These are phyloP conservation scores for Hemerocallis citrina DNA, from an alignment of 106 monocot genomes.

Conservation along the genomic window DNA sequence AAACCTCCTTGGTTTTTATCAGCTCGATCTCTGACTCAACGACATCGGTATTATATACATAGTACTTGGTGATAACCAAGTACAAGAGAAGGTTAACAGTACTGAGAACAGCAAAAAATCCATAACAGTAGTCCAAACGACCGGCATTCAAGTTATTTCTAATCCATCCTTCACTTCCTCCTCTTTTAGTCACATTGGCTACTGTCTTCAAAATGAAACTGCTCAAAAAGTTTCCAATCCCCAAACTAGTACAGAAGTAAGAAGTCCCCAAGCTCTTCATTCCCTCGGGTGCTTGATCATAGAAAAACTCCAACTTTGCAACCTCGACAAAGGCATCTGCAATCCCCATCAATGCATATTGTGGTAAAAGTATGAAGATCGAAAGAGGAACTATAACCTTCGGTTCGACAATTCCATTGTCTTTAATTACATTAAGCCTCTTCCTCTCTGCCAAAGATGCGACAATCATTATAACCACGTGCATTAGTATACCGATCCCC, in stretches of 20 bases:
- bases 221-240: constrained; percentile 7
- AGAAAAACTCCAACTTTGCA: constrained; percentile 7
- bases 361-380: constrained; percentile 10
- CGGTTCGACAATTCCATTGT: constrained; percentile 1
- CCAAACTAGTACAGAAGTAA: background rate
- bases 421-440: constrained; percentile 10
- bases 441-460: constrained; percentile 5
- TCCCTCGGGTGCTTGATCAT: constrained; percentile 11
- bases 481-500: background rate
- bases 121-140: constrained; percentile 13
- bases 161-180: background rate
- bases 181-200: background rate
- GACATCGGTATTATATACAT: constrained; percentile 1
- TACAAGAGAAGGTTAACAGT: constrained; percentile 4
- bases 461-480: background rate
- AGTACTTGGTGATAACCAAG: background rate
- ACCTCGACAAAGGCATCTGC: constrained; percentile 8
- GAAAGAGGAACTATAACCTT: constrained; percentile 7
- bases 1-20: background rate
- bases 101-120: constrained; percentile 11
- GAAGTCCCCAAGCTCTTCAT: constrained; percentile 13
- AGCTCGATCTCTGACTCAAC: constrained; percentile 2
- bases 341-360: constrained; percentile 9
- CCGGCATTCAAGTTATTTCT: background rate
- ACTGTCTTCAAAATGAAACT: constrained; percentile 4